phyloP scores from a whole-genome alignment of 2,329 filamentous ascomycete genomes.

The Pestalotiopsis fici region DNA sequence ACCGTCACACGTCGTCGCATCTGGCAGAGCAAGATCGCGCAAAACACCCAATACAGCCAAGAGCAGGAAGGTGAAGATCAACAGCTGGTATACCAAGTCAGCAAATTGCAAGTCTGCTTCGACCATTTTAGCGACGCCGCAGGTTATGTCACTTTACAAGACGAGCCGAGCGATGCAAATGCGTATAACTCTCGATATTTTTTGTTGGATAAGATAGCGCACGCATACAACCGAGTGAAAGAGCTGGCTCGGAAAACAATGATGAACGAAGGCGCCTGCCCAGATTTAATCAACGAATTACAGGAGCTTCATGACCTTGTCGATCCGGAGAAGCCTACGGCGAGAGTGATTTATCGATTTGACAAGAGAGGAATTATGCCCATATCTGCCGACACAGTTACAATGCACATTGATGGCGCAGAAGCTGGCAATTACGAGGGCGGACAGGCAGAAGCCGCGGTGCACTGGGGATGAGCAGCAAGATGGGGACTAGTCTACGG shows the following conservation, averaged over 20 bases:
- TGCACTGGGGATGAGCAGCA: background rate
- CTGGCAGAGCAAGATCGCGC: slow-evolving; percentile 25
- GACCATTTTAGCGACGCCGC: slow-evolving; percentile 21
- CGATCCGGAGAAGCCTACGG: slow-evolving; percentile 16
- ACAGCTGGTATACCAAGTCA: slow-evolving; percentile 21
- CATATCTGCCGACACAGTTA: background rate
- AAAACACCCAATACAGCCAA: slow-evolving; percentile 16
- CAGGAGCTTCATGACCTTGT: slow-evolving; percentile 24
- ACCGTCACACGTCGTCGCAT: slow-evolving; percentile 22
- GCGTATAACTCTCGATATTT: slow-evolving; percentile 21
- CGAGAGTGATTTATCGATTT: background rate
- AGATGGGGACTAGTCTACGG: background rate
- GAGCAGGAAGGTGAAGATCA: slow-evolving; percentile 17
- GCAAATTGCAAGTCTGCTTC: slow-evolving; percentile 25
- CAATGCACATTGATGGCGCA: background rate
- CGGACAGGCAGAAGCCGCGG: background rate
- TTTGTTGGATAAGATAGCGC: slow-evolving; percentile 23
- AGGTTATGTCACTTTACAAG: slow-evolving; percentile 10
- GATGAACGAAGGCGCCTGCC: slow-evolving; percentile 21
- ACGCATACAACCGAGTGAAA: slow-evolving; percentile 18
- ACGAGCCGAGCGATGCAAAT: slow-evolving; percentile 7
- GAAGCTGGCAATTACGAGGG: background rate
- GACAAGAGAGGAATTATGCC: background rate
- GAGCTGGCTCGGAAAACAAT: slow-evolving; percentile 19
- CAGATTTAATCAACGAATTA: slow-evolving; percentile 24